Evolutionary conservation across 2,329 filamentous ascomycete species (phyloP).

Genomic region (Colletotrichum higginsianum): DNA sequence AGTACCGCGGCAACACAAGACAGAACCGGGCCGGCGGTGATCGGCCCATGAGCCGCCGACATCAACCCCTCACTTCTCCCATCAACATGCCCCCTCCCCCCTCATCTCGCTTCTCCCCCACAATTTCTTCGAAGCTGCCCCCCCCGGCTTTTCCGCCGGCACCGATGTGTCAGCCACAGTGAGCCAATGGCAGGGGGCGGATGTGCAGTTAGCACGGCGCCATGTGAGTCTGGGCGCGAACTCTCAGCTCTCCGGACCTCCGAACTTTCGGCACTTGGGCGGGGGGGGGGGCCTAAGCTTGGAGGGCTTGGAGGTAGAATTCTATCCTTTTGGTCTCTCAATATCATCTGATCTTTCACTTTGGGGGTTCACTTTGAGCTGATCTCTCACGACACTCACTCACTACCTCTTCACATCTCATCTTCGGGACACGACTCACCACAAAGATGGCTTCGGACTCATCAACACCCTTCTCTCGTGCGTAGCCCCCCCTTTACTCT

Average conservation of each 20-base stretch:
- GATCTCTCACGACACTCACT: neutral
- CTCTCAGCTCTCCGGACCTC: conserved; percentile 35
- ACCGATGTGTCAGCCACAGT: neutral
- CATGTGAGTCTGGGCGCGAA: neutral
- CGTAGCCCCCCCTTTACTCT: neutral
- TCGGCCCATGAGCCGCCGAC: conserved; percentile 34
- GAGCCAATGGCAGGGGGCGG: neutral
- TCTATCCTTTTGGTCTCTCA: neutral
- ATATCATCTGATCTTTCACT: conserved; percentile 25
- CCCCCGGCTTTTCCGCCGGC: conserved; percentile 13
- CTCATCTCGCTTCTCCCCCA: conserved; percentile 20
- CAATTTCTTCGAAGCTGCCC: neutral
- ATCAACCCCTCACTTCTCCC: conserved; percentile 28
- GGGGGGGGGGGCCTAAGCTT: conserved; percentile 13
- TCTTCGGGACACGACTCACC: neutral
- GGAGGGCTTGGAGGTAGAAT: no score
- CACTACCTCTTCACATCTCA: neutral
- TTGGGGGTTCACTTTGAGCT: conserved; percentile 1
- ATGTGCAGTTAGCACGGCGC: conserved; percentile 15
- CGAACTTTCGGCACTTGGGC: conserved; percentile 29
- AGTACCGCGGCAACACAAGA: conserved; percentile 5
- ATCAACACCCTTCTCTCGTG: conserved; percentile 30
- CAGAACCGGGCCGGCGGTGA: conserved; percentile 9
- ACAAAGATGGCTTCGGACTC: conserved; percentile 19
- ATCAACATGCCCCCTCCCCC: neutral